Conservation (phyloP, 2,329 filamentous ascomycete genomes). For the Monosporascus sp. region DNA sequence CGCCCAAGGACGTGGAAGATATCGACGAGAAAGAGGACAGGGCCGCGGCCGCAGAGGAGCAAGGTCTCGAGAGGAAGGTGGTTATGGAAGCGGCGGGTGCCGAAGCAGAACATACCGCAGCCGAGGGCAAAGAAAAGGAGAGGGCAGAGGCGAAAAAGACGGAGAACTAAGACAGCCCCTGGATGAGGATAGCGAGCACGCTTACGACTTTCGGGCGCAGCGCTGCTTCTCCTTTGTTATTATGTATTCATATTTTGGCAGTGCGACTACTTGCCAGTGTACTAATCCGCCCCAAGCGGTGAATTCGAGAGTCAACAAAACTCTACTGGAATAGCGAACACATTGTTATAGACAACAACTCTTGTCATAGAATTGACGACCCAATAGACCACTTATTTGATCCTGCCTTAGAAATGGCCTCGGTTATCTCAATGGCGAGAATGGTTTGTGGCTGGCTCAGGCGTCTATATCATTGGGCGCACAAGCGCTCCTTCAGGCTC, state of each 20-base stretch:
- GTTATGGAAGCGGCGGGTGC: conserved; percentile 50
- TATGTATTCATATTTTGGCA: conserved; percentile 2
- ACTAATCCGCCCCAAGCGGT: conserved; percentile 6
- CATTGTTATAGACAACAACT: conserved; percentile 7
- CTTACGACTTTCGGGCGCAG: neutral
- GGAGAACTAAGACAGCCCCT: conserved; percentile 11
- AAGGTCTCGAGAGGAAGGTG: conserved; percentile 41
- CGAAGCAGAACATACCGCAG: conserved; percentile 39
- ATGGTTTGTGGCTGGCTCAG: neutral
- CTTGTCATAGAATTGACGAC: conserved; percentile 10
- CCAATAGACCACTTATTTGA: conserved; percentile 9
- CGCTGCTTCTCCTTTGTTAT: conserved; percentile 25
- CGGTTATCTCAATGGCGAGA: neutral
- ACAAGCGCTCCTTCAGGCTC: no score
- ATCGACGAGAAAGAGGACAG: conserved; percentile 92
- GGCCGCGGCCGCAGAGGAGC: conserved; percentile 43
- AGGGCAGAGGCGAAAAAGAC: conserved; percentile 12
- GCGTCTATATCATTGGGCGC: neutral
- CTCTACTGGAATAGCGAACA: conserved; percentile 5
- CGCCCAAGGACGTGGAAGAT: conserved; percentile 79
- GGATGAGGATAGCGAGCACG: neutral
- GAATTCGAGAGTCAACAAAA: conserved; percentile 7
- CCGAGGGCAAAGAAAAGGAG: conserved; percentile 27
- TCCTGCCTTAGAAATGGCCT: neutral
- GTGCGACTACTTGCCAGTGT: conserved; percentile 8